Evolutionary conservation across 2,329 filamentous ascomycete genomes (phyloP), one percentile per base, ranked within the genome.

Genomic region (Gnomoniopsis smithogilvyi): DNA sequence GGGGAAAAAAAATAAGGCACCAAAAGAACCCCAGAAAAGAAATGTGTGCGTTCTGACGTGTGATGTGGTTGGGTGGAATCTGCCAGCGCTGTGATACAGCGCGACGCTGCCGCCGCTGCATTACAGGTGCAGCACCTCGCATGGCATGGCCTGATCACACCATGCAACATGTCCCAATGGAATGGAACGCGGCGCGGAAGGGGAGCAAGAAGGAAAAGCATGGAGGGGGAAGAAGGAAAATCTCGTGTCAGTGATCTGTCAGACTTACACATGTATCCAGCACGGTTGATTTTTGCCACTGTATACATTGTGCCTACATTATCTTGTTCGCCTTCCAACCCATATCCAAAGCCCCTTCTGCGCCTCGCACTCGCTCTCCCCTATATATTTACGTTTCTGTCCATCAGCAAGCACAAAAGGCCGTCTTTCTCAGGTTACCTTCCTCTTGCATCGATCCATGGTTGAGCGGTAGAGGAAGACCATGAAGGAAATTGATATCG

Each of bases 401-500:
- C 36, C 36, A 38, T 38, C 14, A 48, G 6, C 26, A 26, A 14
- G 46, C 46, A 48, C 46, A 48, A 2, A 14, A 12, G 21, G 46
- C 46, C 19, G 19, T 19, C 41, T 19, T 45, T 4, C n/a, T 19
- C 41, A n/a, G 15, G 14, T n/a, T n/a, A n/a, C 17, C 11, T n/a
- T 19, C 41, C 41, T 45, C 41, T 19, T 45, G 41, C 17, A n/a
- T 10, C 8, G 19, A 45, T 45, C 41, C 17, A 21, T n/a, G 41
- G 17, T n/a, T 45, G 19, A n/a, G 6, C 19, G 17, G 17, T 45
- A 45, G 11, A 60, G 54, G 55, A 53, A 56, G 43, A 63, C 47
- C 41, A 57, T 48, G 63, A 67, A 66, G 64, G 65, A 58, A 66
- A 64, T 64, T 72, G 71, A 74, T 74, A 75, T 76, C 70, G 68